Evolutionary conservation across 441 rosid species (phyloP).

Genomic region (Erodium moschatum): DNA sequence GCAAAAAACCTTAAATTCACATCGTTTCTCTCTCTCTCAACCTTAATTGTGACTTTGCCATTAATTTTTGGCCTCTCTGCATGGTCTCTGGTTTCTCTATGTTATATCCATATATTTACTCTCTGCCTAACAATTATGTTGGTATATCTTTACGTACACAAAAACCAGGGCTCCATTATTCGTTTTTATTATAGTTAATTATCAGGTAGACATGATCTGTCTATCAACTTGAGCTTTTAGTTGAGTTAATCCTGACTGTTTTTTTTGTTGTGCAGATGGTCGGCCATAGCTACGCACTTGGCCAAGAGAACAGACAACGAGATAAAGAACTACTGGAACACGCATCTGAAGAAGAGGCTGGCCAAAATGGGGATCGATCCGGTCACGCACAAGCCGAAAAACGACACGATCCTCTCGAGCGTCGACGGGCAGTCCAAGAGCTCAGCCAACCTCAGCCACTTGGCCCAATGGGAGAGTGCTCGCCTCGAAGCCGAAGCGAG

Average conservation of each 20-base stretch:
- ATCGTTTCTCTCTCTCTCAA: neutral
- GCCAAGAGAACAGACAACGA: constrained; percentile 93
- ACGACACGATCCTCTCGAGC: constrained; percentile 47
- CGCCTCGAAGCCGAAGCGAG: constrained; percentile 95
- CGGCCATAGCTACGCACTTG: constrained; percentile 89
- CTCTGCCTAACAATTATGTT: too few species aligned
- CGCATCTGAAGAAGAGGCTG: constrained; percentile 81
- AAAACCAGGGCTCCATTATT: too few species aligned
- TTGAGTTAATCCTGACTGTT: too few species aligned
- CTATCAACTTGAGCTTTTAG: too few species aligned
- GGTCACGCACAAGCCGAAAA: constrained; percentile 90
- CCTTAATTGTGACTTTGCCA: too few species aligned
- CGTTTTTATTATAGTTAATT: too few species aligned
- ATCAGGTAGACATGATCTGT: too few species aligned
- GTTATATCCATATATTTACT: too few species aligned
- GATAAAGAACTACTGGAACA: constrained; percentile 96
- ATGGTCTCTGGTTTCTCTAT: too few species aligned
- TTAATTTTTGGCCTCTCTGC: too few species aligned
- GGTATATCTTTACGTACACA: too few species aligned
- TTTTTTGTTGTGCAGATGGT: constrained; percentile 45
- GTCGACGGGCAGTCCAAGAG: constrained; percentile 62
- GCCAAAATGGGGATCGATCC: constrained; percentile 97
- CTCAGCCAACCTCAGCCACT: constrained; percentile 82
- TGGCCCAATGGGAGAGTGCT: constrained; percentile 99
- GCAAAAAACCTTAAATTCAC: neutral